Evolutionary conservation across 1,284 basidiomycete genomes (phyloP).

Genomic region (Tetrapyrgos nigripes): DNA sequence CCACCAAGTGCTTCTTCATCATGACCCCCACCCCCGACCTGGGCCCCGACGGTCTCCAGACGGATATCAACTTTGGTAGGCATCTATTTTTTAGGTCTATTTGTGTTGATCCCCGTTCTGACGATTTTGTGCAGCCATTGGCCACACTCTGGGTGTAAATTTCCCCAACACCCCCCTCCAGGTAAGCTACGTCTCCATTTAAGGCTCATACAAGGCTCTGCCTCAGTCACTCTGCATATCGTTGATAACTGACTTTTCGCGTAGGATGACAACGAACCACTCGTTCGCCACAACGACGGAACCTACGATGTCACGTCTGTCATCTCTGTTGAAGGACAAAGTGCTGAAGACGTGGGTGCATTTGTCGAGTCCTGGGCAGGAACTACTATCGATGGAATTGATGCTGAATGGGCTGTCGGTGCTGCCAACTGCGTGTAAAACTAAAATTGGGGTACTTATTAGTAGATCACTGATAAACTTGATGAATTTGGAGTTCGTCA

Average conservation of each 20-base stretch:
- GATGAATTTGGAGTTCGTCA: no score
- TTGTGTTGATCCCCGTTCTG: neutral
- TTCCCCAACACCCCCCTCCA: slow-evolving; percentile 8
- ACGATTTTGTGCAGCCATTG: slow-evolving; percentile 1
- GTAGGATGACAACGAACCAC: slow-evolving; percentile 3
- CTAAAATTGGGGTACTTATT: no score
- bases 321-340: slow-evolving; percentile 8
- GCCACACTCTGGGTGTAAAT: slow-evolving; percentile 9
- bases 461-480: no score
- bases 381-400: slow-evolving; percentile 10
- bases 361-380: slow-evolving; percentile 12
- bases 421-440: slow-evolving; percentile 10
- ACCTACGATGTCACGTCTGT: slow-evolving; percentile 16
- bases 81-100: neutral
- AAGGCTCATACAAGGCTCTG: no score
- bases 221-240: no score
- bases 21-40: slow-evolving; percentile 16
- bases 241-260: neutral
- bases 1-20: slow-evolving; percentile 17
- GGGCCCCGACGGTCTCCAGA: slow-evolving; percentile 10
- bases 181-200: neutral
- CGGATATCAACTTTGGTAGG: slow-evolving; percentile 17
- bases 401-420: slow-evolving; percentile 12
- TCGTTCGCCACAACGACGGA: slow-evolving; percentile 17
- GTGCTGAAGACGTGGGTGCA: slow-evolving; percentile 12